Evolutionary conservation across 2,329 filamentous ascomycete species (phyloP), one percentile per base, ranked within the genome.

Genomic region (Stylonectria norvegica): DNA sequence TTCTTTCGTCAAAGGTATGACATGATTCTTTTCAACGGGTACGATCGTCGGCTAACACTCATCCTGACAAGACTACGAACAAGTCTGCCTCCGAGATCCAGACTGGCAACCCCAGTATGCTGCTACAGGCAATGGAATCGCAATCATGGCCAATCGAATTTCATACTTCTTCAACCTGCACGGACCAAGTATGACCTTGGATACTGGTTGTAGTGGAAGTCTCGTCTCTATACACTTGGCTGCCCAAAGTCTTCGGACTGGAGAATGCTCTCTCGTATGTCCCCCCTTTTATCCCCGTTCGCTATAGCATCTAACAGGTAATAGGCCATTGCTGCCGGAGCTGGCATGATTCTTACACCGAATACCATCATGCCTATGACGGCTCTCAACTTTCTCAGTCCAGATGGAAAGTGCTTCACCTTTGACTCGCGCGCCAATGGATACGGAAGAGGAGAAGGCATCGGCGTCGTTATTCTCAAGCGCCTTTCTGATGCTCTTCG

Each of bases 401-500:
- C 71, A 2, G 67, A 73, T 40, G 73, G 75, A 2, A 73, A 67
- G 42, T 71, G 66, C 23, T 71, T 71, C 43, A 75, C 74, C 5
- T 82, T 76, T 52, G 80, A 81, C 49, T 56, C 66, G n/a, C 67
- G 69, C 3, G 81, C 78, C 14, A 75, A 78, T 42, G 83, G 82
- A 1, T 86, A 85, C 52, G 79, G 75, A 0, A 69, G 81, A 20
- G 81, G 80, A 1, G 82, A 86, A 52, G 82, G 81, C 0, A 67
- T 77, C 18, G 78, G 71, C 0, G 68, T 76, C n/a, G 59, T 85
- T 1, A 52, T 84, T 4, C 53, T 85, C 33, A 85, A 85, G 58
- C 70, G 70, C 2, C 62, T 85, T 0, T 62, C 67, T 5, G 73
- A 80, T 55, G 81, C 81, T 1, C 49, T 83, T 5, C 62, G 64